Evolutionary conservation across 2,329 filamentous ascomycete species (phyloP), one percentile per base, ranked within the genome.

Genomic region (Sclerotinia subarctica): DNA sequence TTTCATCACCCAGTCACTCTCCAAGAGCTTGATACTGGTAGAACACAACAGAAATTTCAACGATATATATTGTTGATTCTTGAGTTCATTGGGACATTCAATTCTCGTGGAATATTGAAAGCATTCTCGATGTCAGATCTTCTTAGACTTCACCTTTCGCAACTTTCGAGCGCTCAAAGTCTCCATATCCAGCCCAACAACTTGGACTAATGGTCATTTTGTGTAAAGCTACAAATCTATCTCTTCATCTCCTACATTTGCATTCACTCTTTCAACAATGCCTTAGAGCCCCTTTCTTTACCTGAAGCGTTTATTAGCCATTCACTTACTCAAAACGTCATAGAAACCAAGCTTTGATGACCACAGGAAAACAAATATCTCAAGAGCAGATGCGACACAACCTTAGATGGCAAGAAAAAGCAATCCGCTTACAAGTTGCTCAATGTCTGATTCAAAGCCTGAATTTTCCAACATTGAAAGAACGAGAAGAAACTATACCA

Each of bases 401-500:
- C 2, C 2, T 24, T 63, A 4, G 8, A 35, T 35, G 32, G n/a
- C 26, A 42, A 1, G 59, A 63, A 17, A 63, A 35, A 3, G 21
- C 29, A 1, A 15, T 52, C 46, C 46, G 21, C 35, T 52, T 52
- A 29, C 21, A 52, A 24, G 6, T 63, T 11, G 4, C 46, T 19
- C 29, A 66, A 32, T 15, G 3, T 26, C 26, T 65, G 57, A 1
- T 65, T 32, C 19, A 56, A 19, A 67, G 15, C 13, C 46, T 70
- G 0, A 29, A 51, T 5, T 70, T 63, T 21, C 47, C 47, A 3
- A 15, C 54, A 24, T 59, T 70, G 19, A 58, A 38, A 2, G 29
- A 60, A 7, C 64, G 70, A 1, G 44, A 68, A 29, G 44, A 65
- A 26, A 51, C 32, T 6, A 68, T 71, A 15, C 10, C 15, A 35